Percentiles rank a stretch among this genome's conserved stretches.
These are phyloP conservation scores for Globisporangium cederbergense DNA, from an alignment of 352 stramenopile genomes.

Conservation along the genomic window DNA sequence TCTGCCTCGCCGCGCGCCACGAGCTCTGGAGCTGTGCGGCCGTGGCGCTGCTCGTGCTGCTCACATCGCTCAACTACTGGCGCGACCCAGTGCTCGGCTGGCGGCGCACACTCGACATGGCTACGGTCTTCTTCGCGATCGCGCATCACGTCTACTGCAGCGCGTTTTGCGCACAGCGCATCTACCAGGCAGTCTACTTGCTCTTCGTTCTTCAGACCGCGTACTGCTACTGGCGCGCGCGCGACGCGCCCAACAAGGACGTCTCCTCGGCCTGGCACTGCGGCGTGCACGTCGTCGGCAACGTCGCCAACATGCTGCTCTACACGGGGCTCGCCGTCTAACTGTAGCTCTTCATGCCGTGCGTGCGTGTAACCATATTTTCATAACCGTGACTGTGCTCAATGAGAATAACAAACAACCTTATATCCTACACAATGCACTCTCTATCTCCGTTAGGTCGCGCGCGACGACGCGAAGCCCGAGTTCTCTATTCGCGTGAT, in stretches of 20 bases:
- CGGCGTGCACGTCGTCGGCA: conserved; percentile 71
- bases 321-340: conserved; percentile 62
- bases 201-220: conserved; percentile 63
- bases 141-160: conserved; percentile 68
- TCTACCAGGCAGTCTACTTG: conserved; percentile 59
- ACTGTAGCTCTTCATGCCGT: background rate
- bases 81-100: conserved; percentile 67
- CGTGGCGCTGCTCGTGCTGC: conserved; percentile 61
- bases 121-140: conserved; percentile 50
- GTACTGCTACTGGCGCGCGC: conserved; percentile 72
- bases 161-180: conserved; percentile 40
- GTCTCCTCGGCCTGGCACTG: conserved; percentile 77
- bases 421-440: background rate
- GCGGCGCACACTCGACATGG: conserved; percentile 71
- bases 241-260: conserved; percentile 56
- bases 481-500: conserved; percentile 48
- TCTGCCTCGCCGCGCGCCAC: conserved; percentile 40
- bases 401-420: background rate
- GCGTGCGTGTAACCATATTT: background rate
- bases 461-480: conserved; percentile 51
- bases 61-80: conserved; percentile 88
- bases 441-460: conserved; percentile 17
- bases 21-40: conserved; percentile 65
- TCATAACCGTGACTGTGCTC: background rate
- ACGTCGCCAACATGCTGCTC: conserved; percentile 72